These are phyloP conservation scores for Yarrowia divulgata DNA, from an alignment of 805 yeast genomes.

Conservation along the genomic window DNA sequence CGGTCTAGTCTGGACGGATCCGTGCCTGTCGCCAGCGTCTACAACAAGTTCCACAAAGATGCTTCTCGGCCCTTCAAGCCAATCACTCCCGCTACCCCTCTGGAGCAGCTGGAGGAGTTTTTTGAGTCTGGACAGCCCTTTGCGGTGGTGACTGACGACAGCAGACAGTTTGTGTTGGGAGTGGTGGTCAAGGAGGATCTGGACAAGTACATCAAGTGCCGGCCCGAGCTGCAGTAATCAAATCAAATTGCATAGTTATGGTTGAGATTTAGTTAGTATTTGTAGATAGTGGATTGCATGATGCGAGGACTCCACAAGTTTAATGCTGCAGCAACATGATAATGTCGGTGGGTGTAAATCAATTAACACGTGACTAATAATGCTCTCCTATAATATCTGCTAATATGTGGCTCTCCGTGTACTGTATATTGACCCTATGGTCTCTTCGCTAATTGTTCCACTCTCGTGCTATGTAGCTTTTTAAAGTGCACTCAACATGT, in stretches of 20 bases:
- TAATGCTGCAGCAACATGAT: no score
- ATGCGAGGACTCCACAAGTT: not conserved
- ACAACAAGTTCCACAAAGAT: slow-evolving; percentile 46
- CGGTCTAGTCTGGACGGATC: slow-evolving; percentile 42
- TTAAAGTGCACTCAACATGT: not conserved
- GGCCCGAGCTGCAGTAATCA: slow-evolving; percentile 50
- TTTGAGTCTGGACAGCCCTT: slow-evolving; percentile 59
- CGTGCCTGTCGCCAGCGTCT: slow-evolving; percentile 50
- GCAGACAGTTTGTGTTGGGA: slow-evolving; percentile 62
- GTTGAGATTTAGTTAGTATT: not conserved
- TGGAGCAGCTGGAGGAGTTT: slow-evolving; percentile 61
- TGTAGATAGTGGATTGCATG: not conserved
- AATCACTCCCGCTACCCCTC: slow-evolving; percentile 62
- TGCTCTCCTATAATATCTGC: no score
- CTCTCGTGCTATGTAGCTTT: no score
- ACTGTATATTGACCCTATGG: no score
- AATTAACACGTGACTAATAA: no score
- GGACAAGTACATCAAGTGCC: slow-evolving; percentile 53
- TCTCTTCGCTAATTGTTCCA: no score
- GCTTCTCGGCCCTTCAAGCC: slow-evolving; percentile 51
- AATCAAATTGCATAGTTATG: not conserved
- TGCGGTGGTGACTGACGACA: slow-evolving; percentile 64
- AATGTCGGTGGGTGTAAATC: no score
- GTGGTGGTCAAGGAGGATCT: slow-evolving; percentile 63
- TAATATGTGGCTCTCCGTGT: no score